These are phyloP conservation scores for Naganishia albida DNA, from an alignment of 1,284 basidiomycete species.

Conservation along the genomic window DNA sequence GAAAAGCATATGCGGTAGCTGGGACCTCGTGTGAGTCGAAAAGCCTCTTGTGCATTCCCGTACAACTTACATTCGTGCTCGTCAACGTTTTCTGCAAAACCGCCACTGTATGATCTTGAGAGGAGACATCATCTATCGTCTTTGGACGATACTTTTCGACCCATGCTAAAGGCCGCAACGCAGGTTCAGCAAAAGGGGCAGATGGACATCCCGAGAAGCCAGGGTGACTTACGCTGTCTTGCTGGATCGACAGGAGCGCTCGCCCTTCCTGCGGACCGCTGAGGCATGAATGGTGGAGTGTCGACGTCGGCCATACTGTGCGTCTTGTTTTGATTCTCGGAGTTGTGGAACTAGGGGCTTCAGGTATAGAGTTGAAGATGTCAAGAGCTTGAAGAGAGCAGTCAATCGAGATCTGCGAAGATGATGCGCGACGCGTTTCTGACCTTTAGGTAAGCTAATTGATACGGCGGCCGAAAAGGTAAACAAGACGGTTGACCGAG, in stretches of 20 bases:
- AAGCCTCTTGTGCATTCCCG: neutral
- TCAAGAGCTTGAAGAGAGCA: neutral
- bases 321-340: too few relatives aligned
- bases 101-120: constrained; percentile 93
- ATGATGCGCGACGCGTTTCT: constrained; percentile 18
- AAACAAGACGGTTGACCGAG: constrained; percentile 21
- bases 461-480: neutral
- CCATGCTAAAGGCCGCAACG: constrained; percentile 28
- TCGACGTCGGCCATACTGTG: constrained; percentile 19
- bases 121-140: constrained; percentile 95
- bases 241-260: constrained; percentile 30
- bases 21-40: constrained; percentile 28
- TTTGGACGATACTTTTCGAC: constrained; percentile 68
- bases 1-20: constrained; percentile 99
- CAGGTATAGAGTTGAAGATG: neutral
- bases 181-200: neutral
- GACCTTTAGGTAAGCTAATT: constrained; percentile 13
- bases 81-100: constrained; percentile 87
- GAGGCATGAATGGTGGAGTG: constrained; percentile 18
- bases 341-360: neutral
- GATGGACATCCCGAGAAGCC: neutral
- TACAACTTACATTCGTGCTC: constrained; percentile 76
- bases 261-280: constrained; percentile 9
- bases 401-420: neutral
- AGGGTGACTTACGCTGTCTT: constrained; percentile 30